Percentiles rank a stretch among this genome's conserved stretches.
phyloP scores from a whole-genome alignment of 1,284 basidiomycete species.

The Phellopilus nigrolimitatus region DNA sequence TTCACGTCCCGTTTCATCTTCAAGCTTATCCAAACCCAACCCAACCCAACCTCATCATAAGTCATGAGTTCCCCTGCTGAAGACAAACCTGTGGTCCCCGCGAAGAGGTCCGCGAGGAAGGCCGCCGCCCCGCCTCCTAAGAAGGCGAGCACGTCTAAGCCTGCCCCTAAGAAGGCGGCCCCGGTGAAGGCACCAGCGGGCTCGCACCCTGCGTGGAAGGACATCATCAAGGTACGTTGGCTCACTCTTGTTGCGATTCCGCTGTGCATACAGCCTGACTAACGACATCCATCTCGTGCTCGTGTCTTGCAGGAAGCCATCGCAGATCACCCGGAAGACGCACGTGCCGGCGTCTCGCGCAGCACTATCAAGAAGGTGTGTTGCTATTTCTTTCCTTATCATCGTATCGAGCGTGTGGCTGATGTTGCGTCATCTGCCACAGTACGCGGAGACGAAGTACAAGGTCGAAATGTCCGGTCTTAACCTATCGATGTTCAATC shows the following conservation, averaged over 20 bases:
- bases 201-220: constrained; percentile 54
- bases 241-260: constrained; percentile 16
- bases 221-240: constrained; percentile 50
- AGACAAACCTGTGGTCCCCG: background rate
- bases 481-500: constrained; percentile 63
- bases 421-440: constrained; percentile 14
- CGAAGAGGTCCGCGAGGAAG: constrained; percentile 35
- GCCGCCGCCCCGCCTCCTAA: constrained; percentile 41
- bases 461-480: constrained; percentile 53
- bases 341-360: constrained; percentile 70
- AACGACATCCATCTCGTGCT: constrained; percentile 14
- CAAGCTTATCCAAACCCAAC: too few relatives aligned
- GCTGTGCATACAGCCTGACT: constrained; percentile 11
- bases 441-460: constrained; percentile 75
- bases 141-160: constrained; percentile 37
- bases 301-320: constrained; percentile 57
- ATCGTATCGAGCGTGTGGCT: constrained; percentile 1
- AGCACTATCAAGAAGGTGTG: constrained; percentile 73
- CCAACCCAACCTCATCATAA: too few relatives aligned
- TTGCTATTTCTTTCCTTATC: background rate
- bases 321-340: constrained; percentile 56
- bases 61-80: too few relatives aligned
- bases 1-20: too few relatives aligned
- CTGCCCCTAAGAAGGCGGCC: constrained; percentile 23
- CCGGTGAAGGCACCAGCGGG: constrained; percentile 14